Evolutionary conservation across 768 basidiomycete species (phyloP).

Genomic region (Lanmaoa pseudosensibilis): DNA sequence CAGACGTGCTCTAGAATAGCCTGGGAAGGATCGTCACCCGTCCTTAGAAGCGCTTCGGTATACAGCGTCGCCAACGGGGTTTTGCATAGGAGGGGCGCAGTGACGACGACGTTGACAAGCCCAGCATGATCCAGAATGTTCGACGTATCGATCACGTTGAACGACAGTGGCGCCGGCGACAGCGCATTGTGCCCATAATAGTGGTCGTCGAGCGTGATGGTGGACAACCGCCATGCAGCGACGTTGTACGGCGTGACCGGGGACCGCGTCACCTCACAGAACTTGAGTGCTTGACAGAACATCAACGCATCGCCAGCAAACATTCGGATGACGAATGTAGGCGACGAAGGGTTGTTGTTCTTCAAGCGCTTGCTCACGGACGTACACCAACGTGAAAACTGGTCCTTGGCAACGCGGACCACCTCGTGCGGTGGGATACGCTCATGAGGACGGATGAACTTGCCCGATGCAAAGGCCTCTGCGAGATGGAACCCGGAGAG

Average conservation of each 20-base stretch:
- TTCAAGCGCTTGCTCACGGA: conserved; percentile 15
- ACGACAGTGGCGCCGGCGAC: conserved; percentile 24
- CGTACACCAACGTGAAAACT: conserved; percentile 29
- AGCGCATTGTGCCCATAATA: conserved; percentile 14
- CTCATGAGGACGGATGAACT: background rate
- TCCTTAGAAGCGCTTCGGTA: conserved; percentile 26
- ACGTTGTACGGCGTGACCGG: conserved; percentile 19
- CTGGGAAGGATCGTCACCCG: conserved; percentile 11
- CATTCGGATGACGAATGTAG: conserved; percentile 29
- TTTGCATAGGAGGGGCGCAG: conserved; percentile 22
- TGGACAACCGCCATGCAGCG: conserved; percentile 26
- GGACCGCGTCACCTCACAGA: conserved; percentile 8
- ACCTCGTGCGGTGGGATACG: conserved; percentile 6
- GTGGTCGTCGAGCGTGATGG: conserved; percentile 20
- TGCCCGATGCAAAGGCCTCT: conserved; percentile 19
- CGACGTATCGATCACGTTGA: conserved; percentile 35
- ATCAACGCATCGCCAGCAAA: conserved; percentile 30
- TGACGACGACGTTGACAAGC: conserved; percentile 26
- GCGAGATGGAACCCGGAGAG: conserved; percentile 33
- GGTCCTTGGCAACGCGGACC: conserved; percentile 18
- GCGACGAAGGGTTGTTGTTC: conserved; percentile 9
- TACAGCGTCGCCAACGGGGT: conserved; percentile 26
- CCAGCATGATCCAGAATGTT: conserved; percentile 29
- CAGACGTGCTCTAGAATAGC: conserved; percentile 19
- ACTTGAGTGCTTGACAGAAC: conserved; percentile 24